Evolutionary conservation across 306 rosid species (phyloP).

Genomic region (Cucumis cinereus): DNA sequence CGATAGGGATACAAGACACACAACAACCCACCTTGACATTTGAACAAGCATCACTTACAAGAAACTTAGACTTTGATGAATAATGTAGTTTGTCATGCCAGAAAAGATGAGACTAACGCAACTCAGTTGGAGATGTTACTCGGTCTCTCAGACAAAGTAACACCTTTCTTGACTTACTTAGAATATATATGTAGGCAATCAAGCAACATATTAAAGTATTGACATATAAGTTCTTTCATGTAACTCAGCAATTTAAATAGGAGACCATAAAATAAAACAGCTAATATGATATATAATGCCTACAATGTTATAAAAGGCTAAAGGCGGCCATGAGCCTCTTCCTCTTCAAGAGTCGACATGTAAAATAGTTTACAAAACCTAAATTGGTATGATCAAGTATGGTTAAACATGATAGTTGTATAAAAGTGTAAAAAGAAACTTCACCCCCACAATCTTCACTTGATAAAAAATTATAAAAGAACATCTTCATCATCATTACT

Average conservation of each 20-base stretch:
- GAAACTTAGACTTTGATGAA: neutral
- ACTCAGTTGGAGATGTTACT: neutral
- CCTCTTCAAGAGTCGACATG: too few relatives aligned
- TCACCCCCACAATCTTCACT: too few relatives aligned
- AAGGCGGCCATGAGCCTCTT: too few relatives aligned
- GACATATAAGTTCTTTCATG: neutral
- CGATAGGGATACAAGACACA: slow-evolving; percentile 5
- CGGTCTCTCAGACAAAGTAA: neutral
- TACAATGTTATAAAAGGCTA: too few relatives aligned
- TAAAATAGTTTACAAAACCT: too few relatives aligned
- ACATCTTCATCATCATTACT: too few relatives aligned
- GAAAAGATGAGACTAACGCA: neutral
- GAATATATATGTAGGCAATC: neutral
- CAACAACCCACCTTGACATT: slow-evolving; percentile 7
- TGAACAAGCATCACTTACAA: slow-evolving; percentile 1
- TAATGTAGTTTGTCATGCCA: neutral
- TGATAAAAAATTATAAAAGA: too few relatives aligned
- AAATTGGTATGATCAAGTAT: too few relatives aligned
- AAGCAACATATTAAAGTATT: neutral
- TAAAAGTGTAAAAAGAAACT: too few relatives aligned
- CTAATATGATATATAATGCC: neutral
- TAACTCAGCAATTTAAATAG: neutral
- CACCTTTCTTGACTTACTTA: neutral
- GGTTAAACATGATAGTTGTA: too few relatives aligned
- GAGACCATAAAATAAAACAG: neutral